Conservation (phyloP, 2,329 filamentous ascomycete genomes). For the Macrophomina pseudophaseolina region DNA sequence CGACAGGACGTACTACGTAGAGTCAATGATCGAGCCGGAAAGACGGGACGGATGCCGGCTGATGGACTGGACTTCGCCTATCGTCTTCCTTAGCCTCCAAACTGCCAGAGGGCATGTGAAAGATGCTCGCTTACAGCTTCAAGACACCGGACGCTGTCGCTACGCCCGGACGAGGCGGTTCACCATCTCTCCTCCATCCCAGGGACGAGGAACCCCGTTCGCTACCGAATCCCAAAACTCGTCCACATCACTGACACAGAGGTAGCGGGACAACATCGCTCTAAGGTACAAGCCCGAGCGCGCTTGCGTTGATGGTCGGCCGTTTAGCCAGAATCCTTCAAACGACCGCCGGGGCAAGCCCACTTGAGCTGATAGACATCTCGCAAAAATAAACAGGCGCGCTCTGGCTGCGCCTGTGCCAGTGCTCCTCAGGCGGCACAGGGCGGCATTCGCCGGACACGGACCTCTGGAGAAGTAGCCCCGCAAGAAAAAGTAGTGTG, state of each 20-base stretch:
- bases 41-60: conserved; percentile 6
- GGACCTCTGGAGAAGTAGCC: background rate
- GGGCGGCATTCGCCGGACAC: conserved; percentile 7
- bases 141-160: background rate
- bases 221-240: background rate
- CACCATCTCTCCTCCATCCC: background rate
- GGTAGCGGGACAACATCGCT: background rate
- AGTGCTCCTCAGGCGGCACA: conserved; percentile 11
- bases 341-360: background rate
- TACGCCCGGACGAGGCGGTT: background rate
- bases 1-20: background rate
- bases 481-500: background rate
- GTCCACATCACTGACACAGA: background rate
- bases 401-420: background rate
- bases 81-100: background rate
- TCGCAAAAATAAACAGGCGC: background rate
- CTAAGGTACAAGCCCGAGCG: background rate
- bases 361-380: background rate
- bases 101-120: conserved; percentile 4
- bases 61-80: background rate
- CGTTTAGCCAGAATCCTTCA: conserved; percentile 17
- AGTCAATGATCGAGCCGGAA: background rate
- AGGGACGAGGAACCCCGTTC: background rate
- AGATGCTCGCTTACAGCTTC: background rate
- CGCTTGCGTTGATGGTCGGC: background rate